These are phyloP conservation scores for Bathelium albidoporum DNA, from an alignment of 495 filamentous ascomycete genomes.

Conservation along the genomic window DNA sequence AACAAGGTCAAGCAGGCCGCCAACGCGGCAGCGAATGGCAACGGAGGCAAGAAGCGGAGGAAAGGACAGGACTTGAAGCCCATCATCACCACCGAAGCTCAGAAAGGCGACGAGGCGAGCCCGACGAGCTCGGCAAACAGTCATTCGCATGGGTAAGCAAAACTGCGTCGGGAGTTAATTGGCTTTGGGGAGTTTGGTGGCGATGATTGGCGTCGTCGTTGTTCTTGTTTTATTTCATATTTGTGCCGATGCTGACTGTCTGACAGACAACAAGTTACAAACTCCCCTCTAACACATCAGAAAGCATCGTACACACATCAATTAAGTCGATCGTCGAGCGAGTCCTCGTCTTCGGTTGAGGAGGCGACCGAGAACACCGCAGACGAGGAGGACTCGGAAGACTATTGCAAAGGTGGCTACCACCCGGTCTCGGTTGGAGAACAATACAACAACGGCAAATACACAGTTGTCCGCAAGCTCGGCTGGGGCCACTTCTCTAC, in stretches of 20 bases:
- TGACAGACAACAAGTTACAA: neutral
- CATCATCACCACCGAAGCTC: slow-evolving; percentile 32
- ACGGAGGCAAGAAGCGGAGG: slow-evolving; percentile 32
- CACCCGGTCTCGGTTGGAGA: slow-evolving; percentile 90
- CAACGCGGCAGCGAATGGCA: slow-evolving; percentile 32
- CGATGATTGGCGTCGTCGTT: neutral
- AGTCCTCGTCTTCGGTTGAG: slow-evolving; percentile 71
- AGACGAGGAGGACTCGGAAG: slow-evolving; percentile 96
- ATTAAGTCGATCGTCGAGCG: slow-evolving; percentile 64
- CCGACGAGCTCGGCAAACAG: slow-evolving; percentile 21
- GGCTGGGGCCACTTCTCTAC: slow-evolving; percentile 99
- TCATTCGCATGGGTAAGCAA: slow-evolving; percentile 10
- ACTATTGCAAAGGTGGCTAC: slow-evolving; percentile 98
- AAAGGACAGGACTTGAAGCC: slow-evolving; percentile 34
- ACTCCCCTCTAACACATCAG: slow-evolving; percentile 37
- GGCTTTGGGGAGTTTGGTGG: neutral
- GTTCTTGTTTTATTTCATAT: too few relatives aligned
- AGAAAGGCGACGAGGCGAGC: slow-evolving; percentile 30
- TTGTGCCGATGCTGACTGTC: neutral
- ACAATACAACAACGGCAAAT: slow-evolving; percentile 94
- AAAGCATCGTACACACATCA: slow-evolving; percentile 38
- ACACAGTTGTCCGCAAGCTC: slow-evolving; percentile 91
- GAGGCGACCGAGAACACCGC: slow-evolving; percentile 77
- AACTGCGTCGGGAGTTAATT: neutral
- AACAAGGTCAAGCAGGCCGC: slow-evolving; percentile 73